These are phyloP conservation scores for Suillus luteus DNA, from an alignment of 768 basidiomycete genomes.

Conservation along the genomic window DNA sequence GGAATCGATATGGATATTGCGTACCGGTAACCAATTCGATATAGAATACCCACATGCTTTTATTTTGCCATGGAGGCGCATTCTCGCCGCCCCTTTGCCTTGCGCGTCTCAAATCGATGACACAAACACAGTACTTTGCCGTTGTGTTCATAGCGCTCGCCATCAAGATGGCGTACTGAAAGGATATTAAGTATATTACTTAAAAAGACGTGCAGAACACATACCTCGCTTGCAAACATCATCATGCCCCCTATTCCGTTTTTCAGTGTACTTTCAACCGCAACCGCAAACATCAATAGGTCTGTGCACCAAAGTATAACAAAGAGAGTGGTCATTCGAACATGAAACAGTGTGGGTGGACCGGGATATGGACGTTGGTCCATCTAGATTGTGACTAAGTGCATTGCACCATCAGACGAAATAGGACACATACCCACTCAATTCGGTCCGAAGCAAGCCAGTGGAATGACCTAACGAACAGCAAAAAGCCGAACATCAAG, in stretches of 20 bases:
- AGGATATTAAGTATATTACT: slow-evolving; percentile 18
- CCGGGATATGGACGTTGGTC: slow-evolving; percentile 92
- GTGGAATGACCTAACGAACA: slow-evolving; percentile 97
- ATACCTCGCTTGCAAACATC: slow-evolving; percentile 90
- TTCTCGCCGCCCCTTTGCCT: slow-evolving; percentile 77
- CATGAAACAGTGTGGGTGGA: slow-evolving; percentile 79
- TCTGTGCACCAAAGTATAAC: slow-evolving; percentile 75
- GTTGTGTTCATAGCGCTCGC: slow-evolving; percentile 78
- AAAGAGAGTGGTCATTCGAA: slow-evolving; percentile 78
- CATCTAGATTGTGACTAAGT: slow-evolving; percentile 67
- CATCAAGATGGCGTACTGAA: slow-evolving; percentile 85
- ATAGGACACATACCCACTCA: slow-evolving; percentile 76
- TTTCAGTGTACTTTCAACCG: slow-evolving; percentile 76
- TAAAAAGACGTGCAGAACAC: slow-evolving; percentile 25
- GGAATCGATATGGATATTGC: slow-evolving; percentile 25
- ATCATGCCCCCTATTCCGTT: slow-evolving; percentile 90
- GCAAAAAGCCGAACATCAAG: slow-evolving; percentile 90
- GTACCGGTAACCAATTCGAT: slow-evolving; percentile 88
- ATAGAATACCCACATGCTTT: slow-evolving; percentile 97
- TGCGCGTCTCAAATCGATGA: slow-evolving; percentile 81
- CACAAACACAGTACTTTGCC: slow-evolving; percentile 79
- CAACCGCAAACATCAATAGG: slow-evolving; percentile 73
- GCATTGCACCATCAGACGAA: slow-evolving; percentile 7
- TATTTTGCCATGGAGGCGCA: slow-evolving; percentile 94
- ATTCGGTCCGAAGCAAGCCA: slow-evolving; percentile 96